phyloP scores from a whole-genome alignment of 2,329 filamentous ascomycete species.

The Tolypocladium amazonense region DNA sequence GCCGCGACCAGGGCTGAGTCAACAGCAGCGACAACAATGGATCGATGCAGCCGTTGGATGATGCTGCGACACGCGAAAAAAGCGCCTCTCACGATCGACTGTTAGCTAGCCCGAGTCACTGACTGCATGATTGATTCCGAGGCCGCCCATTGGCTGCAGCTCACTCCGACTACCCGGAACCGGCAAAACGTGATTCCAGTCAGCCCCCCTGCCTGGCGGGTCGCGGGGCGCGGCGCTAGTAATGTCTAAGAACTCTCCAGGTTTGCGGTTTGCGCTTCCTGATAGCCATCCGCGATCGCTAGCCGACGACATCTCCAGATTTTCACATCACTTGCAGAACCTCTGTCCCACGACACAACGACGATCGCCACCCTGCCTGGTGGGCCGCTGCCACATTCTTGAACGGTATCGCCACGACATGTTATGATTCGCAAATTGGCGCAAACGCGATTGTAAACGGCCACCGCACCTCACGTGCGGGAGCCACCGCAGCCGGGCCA shows the following conservation, averaged over 20 bases:
- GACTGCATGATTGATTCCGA: slow-evolving; percentile 5
- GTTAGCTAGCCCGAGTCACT: neutral
- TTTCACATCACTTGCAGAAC: neutral
- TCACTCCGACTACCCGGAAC: neutral
- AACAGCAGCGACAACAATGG: neutral
- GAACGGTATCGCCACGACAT: slow-evolving; percentile 10
- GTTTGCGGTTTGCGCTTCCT: neutral
- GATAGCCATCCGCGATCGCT: neutral
- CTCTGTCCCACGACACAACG: neutral
- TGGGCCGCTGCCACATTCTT: neutral
- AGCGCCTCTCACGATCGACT: neutral
- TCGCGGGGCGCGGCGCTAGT: neutral
- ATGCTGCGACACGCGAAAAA: slow-evolving; percentile 1
- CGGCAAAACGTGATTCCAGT: slow-evolving; percentile 8
- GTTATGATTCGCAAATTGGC: slow-evolving; percentile 10
- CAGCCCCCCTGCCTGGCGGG: neutral
- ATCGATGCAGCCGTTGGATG: neutral
- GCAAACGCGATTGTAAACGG: slow-evolving; percentile 7
- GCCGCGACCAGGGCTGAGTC: neutral
- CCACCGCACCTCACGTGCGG: slow-evolving; percentile 11
- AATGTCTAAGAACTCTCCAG: neutral
- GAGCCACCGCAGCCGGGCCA: slow-evolving; percentile 6
- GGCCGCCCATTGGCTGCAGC: slow-evolving; percentile 8
- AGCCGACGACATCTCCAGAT: neutral
- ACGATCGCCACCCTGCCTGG: neutral